Evolutionary conservation across 352 stramenopile genomes (phyloP).

Genomic region (Globisporangium canariense): DNA sequence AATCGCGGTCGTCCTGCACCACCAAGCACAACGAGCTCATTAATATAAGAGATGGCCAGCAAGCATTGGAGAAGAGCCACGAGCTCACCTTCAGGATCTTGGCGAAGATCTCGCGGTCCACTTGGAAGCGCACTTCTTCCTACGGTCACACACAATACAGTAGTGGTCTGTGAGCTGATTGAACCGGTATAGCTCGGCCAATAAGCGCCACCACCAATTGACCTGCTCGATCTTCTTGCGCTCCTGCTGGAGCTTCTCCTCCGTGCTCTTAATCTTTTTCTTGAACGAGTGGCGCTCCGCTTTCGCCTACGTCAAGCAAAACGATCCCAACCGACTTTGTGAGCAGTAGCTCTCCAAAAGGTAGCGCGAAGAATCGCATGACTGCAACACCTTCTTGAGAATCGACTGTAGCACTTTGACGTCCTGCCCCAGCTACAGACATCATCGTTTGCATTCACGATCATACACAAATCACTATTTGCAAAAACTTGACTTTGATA

Average conservation of each 20-base stretch:
- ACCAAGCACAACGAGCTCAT: background rate
- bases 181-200: background rate
- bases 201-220: too few relatives aligned
- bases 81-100: conserved; percentile 67
- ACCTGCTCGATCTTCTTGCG: conserved; percentile 74
- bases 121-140: conserved; percentile 76
- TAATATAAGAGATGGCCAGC: background rate
- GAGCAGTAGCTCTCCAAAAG: background rate
- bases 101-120: conserved; percentile 83
- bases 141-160: conserved; percentile 13
- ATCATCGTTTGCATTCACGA: background rate
- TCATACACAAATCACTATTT: background rate
- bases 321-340: background rate
- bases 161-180: too few relatives aligned
- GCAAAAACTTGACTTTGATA: background rate
- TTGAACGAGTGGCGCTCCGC: conserved; percentile 76
- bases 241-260: conserved; percentile 57
- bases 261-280: conserved; percentile 69
- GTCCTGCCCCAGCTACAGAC: conserved; percentile 59
- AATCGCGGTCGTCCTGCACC: conserved; percentile 64
- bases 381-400: conserved; percentile 50
- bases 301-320: conserved; percentile 40
- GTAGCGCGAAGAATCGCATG: too few relatives aligned
- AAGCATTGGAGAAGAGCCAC: background rate
- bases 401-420: conserved; percentile 71